Conservation (phyloP, 2,329 filamentous ascomycete genomes). For the Apiospora pterosperma region DNA sequence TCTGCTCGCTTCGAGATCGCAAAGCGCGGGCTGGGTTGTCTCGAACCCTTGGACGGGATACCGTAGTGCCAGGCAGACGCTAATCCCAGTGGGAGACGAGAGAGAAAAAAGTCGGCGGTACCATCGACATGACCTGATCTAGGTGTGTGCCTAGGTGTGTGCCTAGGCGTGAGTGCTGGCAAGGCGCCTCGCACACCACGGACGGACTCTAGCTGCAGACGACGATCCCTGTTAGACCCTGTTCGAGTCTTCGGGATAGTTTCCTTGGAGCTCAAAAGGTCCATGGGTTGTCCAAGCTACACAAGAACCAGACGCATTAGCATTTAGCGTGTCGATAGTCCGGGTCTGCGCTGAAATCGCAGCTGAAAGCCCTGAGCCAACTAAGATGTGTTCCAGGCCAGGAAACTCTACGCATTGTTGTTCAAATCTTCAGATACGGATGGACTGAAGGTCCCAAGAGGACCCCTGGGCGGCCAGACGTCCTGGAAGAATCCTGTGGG, state of each 20-base stretch:
- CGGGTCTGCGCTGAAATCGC: not conserved
- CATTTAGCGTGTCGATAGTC: not conserved
- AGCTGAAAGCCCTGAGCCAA: not conserved
- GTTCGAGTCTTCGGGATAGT: not conserved
- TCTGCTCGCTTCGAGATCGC: not conserved
- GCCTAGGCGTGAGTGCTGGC: not conserved
- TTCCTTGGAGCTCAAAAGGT: not conserved
- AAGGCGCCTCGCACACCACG: not conserved
- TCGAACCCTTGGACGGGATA: not conserved
- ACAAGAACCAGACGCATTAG: not conserved
- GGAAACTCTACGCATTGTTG: not conserved
- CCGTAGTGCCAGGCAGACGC: not conserved
- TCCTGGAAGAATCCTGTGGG: no score
- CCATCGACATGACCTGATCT: not conserved
- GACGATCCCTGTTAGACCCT: not conserved
- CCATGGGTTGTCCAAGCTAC: not conserved
- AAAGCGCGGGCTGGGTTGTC: not conserved
- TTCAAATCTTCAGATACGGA: constrained; percentile 4
- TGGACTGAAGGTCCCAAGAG: not conserved
- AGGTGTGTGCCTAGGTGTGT: not conserved
- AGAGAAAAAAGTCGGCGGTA: not conserved
- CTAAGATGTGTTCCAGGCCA: not conserved
- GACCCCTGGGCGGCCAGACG: not conserved
- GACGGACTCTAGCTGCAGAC: not conserved
- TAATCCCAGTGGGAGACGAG: not conserved